Percentiles rank a stretch among this genome's conserved stretches.
These are phyloP conservation scores for Diplodia intermedia DNA, from an alignment of 2,329 filamentous ascomycete genomes.

Conservation along the genomic window DNA sequence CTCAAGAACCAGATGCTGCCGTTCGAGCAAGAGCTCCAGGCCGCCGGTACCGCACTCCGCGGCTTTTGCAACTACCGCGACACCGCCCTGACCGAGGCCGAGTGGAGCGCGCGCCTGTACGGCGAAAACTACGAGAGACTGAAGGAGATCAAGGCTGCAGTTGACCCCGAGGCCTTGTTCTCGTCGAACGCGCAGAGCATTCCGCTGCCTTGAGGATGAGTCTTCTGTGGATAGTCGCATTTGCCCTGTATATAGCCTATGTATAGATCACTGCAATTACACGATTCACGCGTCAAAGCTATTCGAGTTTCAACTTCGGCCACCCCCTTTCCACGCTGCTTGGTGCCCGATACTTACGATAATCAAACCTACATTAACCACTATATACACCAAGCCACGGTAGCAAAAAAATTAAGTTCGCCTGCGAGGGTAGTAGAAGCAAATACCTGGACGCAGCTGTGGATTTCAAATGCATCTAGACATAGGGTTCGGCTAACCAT, in stretches of 20 bases:
- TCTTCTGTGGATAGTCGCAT: background rate
- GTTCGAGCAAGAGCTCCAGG: constrained; percentile 35
- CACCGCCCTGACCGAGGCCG: constrained; percentile 34
- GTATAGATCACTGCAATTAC: background rate
- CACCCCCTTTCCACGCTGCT: too few relatives aligned
- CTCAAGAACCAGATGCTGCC: constrained; percentile 37
- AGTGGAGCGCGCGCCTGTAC: constrained; percentile 38
- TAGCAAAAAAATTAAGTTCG: too few relatives aligned
- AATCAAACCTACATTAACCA: too few relatives aligned
- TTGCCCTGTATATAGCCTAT: background rate
- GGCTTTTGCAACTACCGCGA: constrained; percentile 39
- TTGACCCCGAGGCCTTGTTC: constrained; percentile 35
- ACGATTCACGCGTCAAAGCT: background rate
- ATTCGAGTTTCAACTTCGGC: background rate
- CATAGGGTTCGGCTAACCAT: too few relatives aligned
- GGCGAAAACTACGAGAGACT: constrained; percentile 36
- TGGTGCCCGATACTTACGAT: too few relatives aligned
- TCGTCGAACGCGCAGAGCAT: constrained; percentile 36
- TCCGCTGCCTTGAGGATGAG: constrained; percentile 20
- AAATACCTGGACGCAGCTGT: too few relatives aligned
- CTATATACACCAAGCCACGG: too few relatives aligned
- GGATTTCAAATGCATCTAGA: too few relatives aligned
- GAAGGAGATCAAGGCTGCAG: constrained; percentile 35
- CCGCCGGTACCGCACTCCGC: constrained; percentile 34
- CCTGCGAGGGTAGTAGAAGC: too few relatives aligned